Base-by-base conservation (phyloP, 1,284 basidiomycete genomes). In the Ceratobasidium sp. region DNA sequence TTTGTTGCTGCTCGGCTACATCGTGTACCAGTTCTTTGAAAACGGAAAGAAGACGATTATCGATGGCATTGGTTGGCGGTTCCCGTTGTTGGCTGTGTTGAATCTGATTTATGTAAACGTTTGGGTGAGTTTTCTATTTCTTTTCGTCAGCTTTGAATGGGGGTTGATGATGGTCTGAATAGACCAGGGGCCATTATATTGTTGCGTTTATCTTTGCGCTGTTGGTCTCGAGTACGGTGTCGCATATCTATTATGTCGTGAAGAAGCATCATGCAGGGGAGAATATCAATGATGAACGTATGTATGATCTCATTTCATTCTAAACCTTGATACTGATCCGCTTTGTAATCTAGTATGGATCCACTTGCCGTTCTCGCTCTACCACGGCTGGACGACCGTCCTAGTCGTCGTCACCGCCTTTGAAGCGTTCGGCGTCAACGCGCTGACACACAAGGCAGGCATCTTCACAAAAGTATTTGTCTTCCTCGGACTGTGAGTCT, bases 311-410 rank as follows among this genome's bases (percentile, higher is more conserved):
- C 85, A 23, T 84, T 87, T 64, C 13, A 61, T 85, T 87, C 20
- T 86, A 86, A 80, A 33, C 33, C 84, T 87, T 12, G 81, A 46
- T 18, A 40, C 77, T 33, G 49, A 42, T 64, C 44, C 20, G 39
- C 33, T 69, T 20, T 10, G 46, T n/a, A 70, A 44, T 64, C 61
- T 75, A 82, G 82, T 95, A 80, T 94, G 94, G 80, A 86, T 95
- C 53, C 94, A 95, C 83, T 90, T 95, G 18, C 96, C 96, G 10
- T 97, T 97, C 89, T 96, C 95, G 10, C 91, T 97, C 77, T 98
- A 94, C 87, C 97, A 98, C 84, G 97, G 97, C 69, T 97, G 96
- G 94, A 96, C 95, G 18, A 96, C 95, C 68, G 93, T 98, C 71
- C 91, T 98, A 78, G 94, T 97, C 81, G 89, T 98, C 80, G 87